Evolutionary conservation across 2,329 filamentous ascomycete species (phyloP).

Genomic region (Penicillium sp.): DNA sequence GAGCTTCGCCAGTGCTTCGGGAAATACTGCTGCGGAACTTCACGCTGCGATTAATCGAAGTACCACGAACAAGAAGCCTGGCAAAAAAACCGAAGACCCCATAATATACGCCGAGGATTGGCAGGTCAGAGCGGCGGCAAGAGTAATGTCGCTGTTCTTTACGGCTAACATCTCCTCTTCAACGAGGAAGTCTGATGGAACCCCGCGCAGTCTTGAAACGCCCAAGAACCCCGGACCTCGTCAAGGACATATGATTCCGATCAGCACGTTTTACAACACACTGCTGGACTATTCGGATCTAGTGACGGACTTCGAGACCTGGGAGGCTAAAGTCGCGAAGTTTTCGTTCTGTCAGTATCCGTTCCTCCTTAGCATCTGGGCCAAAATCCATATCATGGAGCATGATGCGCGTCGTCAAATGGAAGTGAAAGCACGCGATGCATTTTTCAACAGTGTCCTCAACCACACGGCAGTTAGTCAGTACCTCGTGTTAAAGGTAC

Average conservation of each 20-base stretch:
- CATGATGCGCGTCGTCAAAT: constrained; percentile 86
- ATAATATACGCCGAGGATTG: constrained; percentile 77
- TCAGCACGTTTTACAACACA: constrained; percentile 83
- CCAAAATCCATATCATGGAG: constrained; percentile 87
- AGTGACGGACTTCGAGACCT: constrained; percentile 79
- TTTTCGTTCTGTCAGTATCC: constrained; percentile 93
- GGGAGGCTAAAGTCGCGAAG: constrained; percentile 71
- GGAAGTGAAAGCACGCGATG: constrained; percentile 81
- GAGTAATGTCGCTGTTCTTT: constrained; percentile 77
- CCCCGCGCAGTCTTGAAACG: constrained; percentile 18
- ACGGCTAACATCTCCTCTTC: constrained; percentile 67
- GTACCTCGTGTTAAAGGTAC: constrained; percentile 72
- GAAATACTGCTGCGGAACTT: constrained; percentile 64
- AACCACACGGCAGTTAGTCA: constrained; percentile 70
- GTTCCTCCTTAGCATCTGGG: constrained; percentile 86
- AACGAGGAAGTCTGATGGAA: constrained; percentile 39
- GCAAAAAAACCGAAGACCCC: constrained; percentile 50
- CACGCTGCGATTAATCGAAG: constrained; percentile 69
- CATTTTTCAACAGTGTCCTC: constrained; percentile 87
- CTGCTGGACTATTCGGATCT: constrained; percentile 84
- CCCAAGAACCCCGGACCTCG: constrained; percentile 43
- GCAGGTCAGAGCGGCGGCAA: constrained; percentile 79
- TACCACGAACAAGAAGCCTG: constrained; percentile 51
- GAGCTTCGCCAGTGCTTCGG: constrained; percentile 64
- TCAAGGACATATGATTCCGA: constrained; percentile 68